These are phyloP conservation scores for Eimeria brunetti DNA, from an alignment of 169 alveolate genomes.

Conservation along the genomic window DNA sequence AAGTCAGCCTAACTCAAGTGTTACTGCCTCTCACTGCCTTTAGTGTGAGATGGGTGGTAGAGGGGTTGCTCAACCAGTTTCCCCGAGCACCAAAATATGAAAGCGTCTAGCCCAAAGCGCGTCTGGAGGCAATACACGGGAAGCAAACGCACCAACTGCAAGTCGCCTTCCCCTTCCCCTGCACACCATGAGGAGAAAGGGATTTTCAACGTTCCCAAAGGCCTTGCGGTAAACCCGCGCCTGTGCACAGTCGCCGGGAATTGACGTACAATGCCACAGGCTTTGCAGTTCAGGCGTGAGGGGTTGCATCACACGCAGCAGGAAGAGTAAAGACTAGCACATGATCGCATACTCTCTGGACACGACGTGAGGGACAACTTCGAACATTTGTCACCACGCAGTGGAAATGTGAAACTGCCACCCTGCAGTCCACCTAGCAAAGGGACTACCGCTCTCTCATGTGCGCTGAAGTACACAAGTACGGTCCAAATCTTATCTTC, in stretches of 20 bases:
- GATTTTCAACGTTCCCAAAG: background rate
- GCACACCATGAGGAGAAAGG: background rate
- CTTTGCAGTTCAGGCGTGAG: background rate
- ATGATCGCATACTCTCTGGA: background rate
- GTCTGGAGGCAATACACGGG: background rate
- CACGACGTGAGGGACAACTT: background rate
- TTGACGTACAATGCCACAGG: background rate
- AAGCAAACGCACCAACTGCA: constrained; percentile 1
- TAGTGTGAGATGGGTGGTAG: background rate
- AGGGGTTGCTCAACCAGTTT: background rate
- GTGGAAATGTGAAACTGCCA: too few species aligned
- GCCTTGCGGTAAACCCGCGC: background rate
- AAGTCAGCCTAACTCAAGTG: background rate
- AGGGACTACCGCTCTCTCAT: too few species aligned
- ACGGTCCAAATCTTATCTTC: background rate
- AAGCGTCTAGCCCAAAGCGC: background rate
- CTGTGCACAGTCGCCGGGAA: too few species aligned
- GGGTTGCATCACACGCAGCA: background rate
- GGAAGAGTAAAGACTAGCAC: background rate
- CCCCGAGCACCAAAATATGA: background rate
- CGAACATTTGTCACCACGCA: background rate
- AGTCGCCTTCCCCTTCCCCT: background rate
- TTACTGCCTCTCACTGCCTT: background rate
- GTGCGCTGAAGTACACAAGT: background rate
- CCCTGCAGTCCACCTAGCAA: too few species aligned